Percentiles rank a stretch among this genome's conserved stretches.
Evolutionary conservation across 2,329 filamentous ascomycete species (phyloP).

Genomic region (Xylariaceae sp.): DNA sequence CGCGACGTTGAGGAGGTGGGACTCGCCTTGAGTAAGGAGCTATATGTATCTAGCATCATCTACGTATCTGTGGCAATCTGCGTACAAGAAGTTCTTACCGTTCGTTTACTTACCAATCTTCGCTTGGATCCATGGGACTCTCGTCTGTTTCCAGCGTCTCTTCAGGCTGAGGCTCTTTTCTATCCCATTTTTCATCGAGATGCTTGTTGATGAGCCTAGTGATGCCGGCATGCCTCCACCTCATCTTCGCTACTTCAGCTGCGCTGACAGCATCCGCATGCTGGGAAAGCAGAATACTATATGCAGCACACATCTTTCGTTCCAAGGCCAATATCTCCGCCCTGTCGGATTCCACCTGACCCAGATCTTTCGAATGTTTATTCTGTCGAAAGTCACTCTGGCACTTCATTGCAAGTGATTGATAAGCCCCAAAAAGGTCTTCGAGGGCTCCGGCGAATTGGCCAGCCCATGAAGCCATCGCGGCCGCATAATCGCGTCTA

Average conservation of each 20-base stretch:
- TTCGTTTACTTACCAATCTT: background rate
- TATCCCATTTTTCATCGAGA: constrained; percentile 14
- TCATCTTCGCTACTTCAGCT: constrained; percentile 12
- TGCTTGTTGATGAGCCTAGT: constrained; percentile 27
- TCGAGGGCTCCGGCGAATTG: constrained; percentile 50
- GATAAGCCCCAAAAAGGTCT: constrained; percentile 48
- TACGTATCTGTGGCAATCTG: background rate
- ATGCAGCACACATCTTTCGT: constrained; percentile 31
- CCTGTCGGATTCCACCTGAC: constrained; percentile 8
- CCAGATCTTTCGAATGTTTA: background rate
- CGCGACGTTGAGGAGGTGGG: background rate
- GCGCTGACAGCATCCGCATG: constrained; percentile 16
- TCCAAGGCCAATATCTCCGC: constrained; percentile 28
- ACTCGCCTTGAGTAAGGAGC: constrained; percentile 2
- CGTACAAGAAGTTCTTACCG: background rate
- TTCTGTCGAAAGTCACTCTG: background rate
- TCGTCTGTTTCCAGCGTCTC: background rate
- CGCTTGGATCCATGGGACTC: background rate
- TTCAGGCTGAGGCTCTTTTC: background rate
- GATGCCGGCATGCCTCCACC: constrained; percentile 22
- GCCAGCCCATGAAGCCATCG: constrained; percentile 43
- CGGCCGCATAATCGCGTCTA: constrained; percentile 31
- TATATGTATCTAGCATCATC: constrained; percentile 5
- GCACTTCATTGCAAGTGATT: constrained; percentile 23
- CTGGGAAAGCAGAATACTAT: constrained; percentile 26